These are phyloP conservation scores for Nidularia sp. DNA, from an alignment of 768 basidiomycete genomes.

Conservation along the genomic window DNA sequence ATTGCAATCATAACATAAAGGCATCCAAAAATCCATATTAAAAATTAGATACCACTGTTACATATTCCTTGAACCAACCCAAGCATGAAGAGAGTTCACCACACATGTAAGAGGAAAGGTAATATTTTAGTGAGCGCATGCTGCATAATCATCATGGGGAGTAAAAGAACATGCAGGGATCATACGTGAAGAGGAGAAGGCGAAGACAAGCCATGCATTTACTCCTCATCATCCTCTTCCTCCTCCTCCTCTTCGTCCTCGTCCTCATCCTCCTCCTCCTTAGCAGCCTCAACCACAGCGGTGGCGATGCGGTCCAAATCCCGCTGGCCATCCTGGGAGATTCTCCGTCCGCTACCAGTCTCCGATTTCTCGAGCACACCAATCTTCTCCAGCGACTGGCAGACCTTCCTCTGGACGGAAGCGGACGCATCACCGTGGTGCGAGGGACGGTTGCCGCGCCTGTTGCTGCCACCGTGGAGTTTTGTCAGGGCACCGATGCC, in stretches of 20 bases:
- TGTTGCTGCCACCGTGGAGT: slow-evolving; percentile 94
- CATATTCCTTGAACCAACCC: too few species aligned
- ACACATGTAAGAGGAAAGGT: neutral
- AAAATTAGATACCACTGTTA: too few species aligned
- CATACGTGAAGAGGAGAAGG: slow-evolving; percentile 19
- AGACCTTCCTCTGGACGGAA: slow-evolving; percentile 90
- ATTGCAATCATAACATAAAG: too few species aligned
- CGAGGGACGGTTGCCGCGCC: slow-evolving; percentile 94
- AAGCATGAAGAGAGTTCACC: slow-evolving; percentile 24
- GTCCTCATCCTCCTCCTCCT: slow-evolving; percentile 72
- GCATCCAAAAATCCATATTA: too few species aligned
- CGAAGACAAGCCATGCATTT: slow-evolving; percentile 11
- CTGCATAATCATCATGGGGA: slow-evolving; percentile 28
- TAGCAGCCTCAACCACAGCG: slow-evolving; percentile 75
- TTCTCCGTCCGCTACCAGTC: slow-evolving; percentile 86
- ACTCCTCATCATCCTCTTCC: slow-evolving; percentile 53
- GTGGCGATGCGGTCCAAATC: slow-evolving; percentile 94
- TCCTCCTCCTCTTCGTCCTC: slow-evolving; percentile 71
- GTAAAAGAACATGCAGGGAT: slow-evolving; percentile 33
- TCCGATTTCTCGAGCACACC: slow-evolving; percentile 92
- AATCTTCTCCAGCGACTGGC: slow-evolving; percentile 98
- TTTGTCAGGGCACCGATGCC: slow-evolving; percentile 92
- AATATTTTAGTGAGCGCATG: slow-evolving; percentile 34
- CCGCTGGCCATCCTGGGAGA: slow-evolving; percentile 94
- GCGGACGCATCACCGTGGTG: slow-evolving; percentile 87